Conservation (phyloP, 2,329 filamentous ascomycete genomes). For the Tolypocladium guangdongense region DNA sequence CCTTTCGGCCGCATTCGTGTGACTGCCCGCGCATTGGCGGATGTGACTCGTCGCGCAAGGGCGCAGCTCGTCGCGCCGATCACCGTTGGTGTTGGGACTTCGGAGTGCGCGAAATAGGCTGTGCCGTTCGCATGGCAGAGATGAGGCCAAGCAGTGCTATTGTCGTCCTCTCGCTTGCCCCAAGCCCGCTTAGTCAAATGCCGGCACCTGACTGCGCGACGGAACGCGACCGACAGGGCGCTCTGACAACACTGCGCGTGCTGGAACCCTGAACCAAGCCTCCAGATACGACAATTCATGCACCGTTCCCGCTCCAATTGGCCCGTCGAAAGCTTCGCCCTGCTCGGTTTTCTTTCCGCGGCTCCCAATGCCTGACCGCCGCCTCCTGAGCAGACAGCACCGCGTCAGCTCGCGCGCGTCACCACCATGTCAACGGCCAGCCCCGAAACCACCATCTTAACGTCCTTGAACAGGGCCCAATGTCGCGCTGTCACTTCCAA, state of each 20-base stretch:
- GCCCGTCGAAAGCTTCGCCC: not conserved
- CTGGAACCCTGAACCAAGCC: not conserved
- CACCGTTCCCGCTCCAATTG: not conserved
- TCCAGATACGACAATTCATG: not conserved
- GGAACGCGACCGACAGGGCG: not conserved
- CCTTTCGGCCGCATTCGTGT: no score
- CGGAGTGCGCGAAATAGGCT: no score
- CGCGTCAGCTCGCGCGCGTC: constrained; percentile 4
- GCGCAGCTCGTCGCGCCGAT: not conserved
- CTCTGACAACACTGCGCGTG: not conserved
- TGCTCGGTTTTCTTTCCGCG: not conserved
- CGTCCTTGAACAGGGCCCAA: constrained; percentile 44
- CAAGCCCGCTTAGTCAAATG: not conserved
- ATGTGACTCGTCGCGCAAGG: not conserved
- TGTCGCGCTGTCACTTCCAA: constrained; percentile 42
- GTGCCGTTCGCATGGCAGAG: no score
- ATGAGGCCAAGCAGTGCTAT: no score
- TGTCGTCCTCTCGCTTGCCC: no score
- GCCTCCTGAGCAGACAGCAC: not conserved
- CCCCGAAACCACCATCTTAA: constrained; percentile 26
- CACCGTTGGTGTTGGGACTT: not conserved
- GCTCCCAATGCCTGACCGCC: not conserved
- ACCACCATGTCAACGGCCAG: constrained; percentile 14
- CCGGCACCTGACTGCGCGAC: constrained; percentile 2
- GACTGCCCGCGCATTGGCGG: not conserved